Base-by-base conservation (phyloP, 495 filamentous ascomycete species). In the Hypoxylon fuscum region DNA sequence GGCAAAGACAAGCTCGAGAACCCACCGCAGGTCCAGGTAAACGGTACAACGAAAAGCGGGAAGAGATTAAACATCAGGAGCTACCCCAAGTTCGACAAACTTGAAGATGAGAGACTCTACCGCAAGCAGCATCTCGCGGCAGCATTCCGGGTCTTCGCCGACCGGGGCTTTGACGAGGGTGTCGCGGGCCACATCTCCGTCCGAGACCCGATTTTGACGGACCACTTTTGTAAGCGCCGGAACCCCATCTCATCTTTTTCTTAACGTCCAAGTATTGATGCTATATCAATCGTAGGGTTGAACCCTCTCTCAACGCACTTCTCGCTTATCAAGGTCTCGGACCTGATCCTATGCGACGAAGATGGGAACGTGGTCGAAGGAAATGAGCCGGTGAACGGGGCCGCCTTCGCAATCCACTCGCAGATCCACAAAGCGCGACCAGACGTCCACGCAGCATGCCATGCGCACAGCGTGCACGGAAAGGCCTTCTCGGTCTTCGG, bases 41-140 rank as follows among this genome's bases (percentile, higher is more conserved):
- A 63, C 29, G 75, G 75, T n/a, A 74, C 49, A 40, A 75, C 73
- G 8, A 73, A 73, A 18, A 72, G 68, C 6, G 75, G 75, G 5
- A 74, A 74, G 62, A 71, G 63, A 9, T 67, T 83, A 46, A 83
- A 80, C 61, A 76, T 85, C 14, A 73, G 74, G 10, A 79, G 77
- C 4, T 85, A 85, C 49, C 87, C 87, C 25, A 82, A 80, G 41
- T 88, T 88, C 63, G 76, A 81, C 7, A 82, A 79, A 29, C 74
- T 79, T 1, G 79, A 85, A 35, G 83, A 83, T 34, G 82, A 90
- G 69, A 81, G 89, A 15, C 68, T 86, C 55, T 89, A 87, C 78
- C 81, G 88, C 60, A 91, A 88, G 59, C 85, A 90, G 67, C 86
- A 87, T 51, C 84, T 90, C 69, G 87, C 87, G 0, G 87, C 86